Base-by-base conservation (phyloP, 345 rosid species). In the Salix brachista region DNA sequence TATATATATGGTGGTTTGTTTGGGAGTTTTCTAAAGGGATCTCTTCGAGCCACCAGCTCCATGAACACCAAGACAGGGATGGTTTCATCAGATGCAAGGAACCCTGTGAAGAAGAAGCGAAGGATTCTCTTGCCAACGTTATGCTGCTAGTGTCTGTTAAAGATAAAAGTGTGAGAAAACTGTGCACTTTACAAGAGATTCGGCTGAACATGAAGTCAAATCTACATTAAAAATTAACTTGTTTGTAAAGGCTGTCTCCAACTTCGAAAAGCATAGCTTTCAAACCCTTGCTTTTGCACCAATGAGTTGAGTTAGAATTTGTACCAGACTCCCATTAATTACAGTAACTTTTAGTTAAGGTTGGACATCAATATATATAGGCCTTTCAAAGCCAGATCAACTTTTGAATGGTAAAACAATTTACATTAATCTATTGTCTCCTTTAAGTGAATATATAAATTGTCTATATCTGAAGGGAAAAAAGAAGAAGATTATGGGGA, bases 171-270 rank as follows among this genome's bases (percentile, higher is more conserved):
- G 72, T 23, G 13, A 37, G 73, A 73, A 30, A 71, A 80, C 80
- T 78, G 82, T 75, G 25, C 79, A 71, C 46, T 73, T 80, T 80
- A 37, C 52, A 46, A 58, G 66, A 67, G 80, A 83, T 78, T 74
- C 76, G 74, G 66, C 34, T 73, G 67, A 78, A n/a, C 72, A 76
- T 78, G 66, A 65, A 50, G 71, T 74, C 75, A 71, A 75, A 79
- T 85, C 78, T 78, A n/a, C 23, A 58, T 75, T 65, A 69, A 72
- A 54, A 77, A 36, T 36, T 36, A 36, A 71, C 77, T 80, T 85
- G 82, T 4, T 70, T 73, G 68, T 65, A 78, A 80, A 78, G 67
- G 72, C 82, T 78, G 82, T 85, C 82, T 36, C 82, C 84, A 77
- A 80, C 76, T 74, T 75, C 70, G 50, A 70, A 71, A 78, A 78